These are phyloP conservation scores for Nemania serpens DNA, from an alignment of 2,329 filamentous ascomycete species.

Conservation along the genomic window DNA sequence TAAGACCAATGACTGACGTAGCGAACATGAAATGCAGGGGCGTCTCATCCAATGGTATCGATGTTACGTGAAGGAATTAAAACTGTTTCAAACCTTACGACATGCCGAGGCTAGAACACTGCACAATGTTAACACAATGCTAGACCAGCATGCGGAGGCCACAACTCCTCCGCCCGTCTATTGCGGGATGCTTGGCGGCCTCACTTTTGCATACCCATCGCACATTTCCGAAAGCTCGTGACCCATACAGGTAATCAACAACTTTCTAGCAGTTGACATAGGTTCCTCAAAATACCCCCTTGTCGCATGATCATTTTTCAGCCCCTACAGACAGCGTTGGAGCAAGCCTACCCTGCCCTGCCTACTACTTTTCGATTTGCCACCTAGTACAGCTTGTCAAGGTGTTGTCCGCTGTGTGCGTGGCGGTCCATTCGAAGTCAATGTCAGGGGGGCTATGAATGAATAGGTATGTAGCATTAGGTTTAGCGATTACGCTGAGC, in stretches of 20 bases:
- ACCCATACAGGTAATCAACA: neutral
- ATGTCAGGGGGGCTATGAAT: neutral
- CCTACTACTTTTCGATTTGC: neutral
- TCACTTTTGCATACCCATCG: constrained; percentile 5
- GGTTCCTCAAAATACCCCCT: neutral
- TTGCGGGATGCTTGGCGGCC: constrained; percentile 3
- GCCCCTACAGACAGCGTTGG: neutral
- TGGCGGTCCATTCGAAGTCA: neutral
- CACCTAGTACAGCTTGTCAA: constrained; percentile 2
- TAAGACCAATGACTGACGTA: neutral
- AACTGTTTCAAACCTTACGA: neutral
- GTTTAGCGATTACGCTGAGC: neutral
- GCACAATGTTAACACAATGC: neutral
- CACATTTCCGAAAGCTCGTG: neutral
- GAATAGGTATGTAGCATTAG: neutral
- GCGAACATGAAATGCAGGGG: neutral
- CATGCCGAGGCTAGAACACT: constrained; percentile 1
- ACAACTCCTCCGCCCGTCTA: neutral
- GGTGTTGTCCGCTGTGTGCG: neutral
- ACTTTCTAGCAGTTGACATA: neutral
- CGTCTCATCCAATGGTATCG: neutral
- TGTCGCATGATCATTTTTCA: constrained; percentile 1
- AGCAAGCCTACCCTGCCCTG: neutral
- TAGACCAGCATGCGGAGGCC: neutral
- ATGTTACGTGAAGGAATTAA: neutral